Percentiles rank a stretch among this genome's conserved stretches.
phyloP scores from a whole-genome alignment of 2,329 filamentous ascomycete species.

The Diaporthe citriasiana region DNA sequence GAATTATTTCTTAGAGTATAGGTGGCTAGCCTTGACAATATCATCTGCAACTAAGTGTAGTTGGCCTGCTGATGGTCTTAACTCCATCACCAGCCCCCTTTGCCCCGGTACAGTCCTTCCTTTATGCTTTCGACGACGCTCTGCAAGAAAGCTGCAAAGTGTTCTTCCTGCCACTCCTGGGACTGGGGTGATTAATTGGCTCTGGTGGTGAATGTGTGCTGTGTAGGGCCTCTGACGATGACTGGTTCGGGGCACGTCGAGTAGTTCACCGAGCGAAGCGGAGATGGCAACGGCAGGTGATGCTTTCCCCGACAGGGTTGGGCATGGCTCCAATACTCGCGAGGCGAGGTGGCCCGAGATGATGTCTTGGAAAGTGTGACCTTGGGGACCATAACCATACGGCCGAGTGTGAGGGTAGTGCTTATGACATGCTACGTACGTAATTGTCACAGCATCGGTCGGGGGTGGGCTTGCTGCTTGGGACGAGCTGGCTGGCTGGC shows the following conservation, averaged over 20 bases:
- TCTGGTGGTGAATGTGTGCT: background rate
- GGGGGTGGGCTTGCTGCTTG: background rate
- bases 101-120: background rate
- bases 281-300: background rate
- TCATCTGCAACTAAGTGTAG: background rate
- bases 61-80: background rate
- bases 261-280: slow-evolving; percentile 27
- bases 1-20: background rate
- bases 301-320: slow-evolving; percentile 9
- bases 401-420: background rate
- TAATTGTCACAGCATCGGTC: background rate
- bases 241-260: slow-evolving; percentile 14
- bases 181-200: slow-evolving; percentile 8
- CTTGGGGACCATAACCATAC: background rate
- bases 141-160: background rate
- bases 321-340: slow-evolving; percentile 4
- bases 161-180: background rate
- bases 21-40: slow-evolving; percentile 15
- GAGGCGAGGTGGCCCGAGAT: slow-evolving; percentile 2
- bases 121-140: slow-evolving; percentile 19
- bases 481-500: background rate
- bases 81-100: background rate
- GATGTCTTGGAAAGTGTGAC: background rate
- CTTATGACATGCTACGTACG: slow-evolving; percentile 18
- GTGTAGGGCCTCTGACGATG: background rate